Percentiles rank a stretch among this genome's conserved stretches.
These are phyloP conservation scores for Ustilaginoidea virens DNA, from an alignment of 2,329 filamentous ascomycete species.

Conservation along the genomic window DNA sequence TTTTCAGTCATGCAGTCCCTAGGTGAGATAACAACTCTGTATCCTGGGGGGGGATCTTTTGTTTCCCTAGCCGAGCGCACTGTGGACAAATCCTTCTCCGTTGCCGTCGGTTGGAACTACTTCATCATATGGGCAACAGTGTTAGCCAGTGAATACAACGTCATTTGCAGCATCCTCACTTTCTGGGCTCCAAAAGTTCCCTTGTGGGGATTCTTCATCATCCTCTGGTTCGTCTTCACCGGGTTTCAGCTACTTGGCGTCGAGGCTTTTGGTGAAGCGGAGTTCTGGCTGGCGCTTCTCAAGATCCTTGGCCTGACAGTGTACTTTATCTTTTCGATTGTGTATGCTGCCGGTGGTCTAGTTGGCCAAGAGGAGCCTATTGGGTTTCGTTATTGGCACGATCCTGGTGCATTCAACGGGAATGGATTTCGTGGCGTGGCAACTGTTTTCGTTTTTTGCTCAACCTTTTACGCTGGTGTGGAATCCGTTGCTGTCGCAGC, in stretches of 20 bases:
- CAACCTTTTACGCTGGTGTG: slow-evolving; percentile 56
- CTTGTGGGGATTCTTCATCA: slow-evolving; percentile 52
- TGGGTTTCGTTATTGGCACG: slow-evolving; percentile 57
- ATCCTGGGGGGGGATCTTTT: slow-evolving; percentile 56
- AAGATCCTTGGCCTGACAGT: slow-evolving; percentile 56
- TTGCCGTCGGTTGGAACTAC: slow-evolving; percentile 58
- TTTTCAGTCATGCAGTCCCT: slow-evolving; percentile 56
- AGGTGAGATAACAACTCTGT: slow-evolving; percentile 59
- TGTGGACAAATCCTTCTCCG: slow-evolving; percentile 53
- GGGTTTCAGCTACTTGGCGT: slow-evolving; percentile 57
- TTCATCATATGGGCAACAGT: slow-evolving; percentile 53
- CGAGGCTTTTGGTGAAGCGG: slow-evolving; percentile 60
- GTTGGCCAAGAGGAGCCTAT: slow-evolving; percentile 39
- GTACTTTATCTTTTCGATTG: slow-evolving; percentile 59
- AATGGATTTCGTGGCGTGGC: slow-evolving; percentile 52
- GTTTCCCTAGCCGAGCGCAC: slow-evolving; percentile 56
- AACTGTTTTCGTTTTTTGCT: slow-evolving; percentile 53
- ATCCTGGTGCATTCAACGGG: slow-evolving; percentile 51
- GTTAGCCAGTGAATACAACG: slow-evolving; percentile 57
- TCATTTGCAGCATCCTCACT: slow-evolving; percentile 47
- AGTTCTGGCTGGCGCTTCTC: slow-evolving; percentile 63
- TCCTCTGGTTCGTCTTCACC: slow-evolving; percentile 61
- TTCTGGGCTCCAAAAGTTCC: slow-evolving; percentile 49
- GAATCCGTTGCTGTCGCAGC: slow-evolving; percentile 47
- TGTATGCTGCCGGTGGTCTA: slow-evolving; percentile 55